Base-by-base conservation (phyloP, 768 basidiomycete species). In the Termitomyces sp. region DNA sequence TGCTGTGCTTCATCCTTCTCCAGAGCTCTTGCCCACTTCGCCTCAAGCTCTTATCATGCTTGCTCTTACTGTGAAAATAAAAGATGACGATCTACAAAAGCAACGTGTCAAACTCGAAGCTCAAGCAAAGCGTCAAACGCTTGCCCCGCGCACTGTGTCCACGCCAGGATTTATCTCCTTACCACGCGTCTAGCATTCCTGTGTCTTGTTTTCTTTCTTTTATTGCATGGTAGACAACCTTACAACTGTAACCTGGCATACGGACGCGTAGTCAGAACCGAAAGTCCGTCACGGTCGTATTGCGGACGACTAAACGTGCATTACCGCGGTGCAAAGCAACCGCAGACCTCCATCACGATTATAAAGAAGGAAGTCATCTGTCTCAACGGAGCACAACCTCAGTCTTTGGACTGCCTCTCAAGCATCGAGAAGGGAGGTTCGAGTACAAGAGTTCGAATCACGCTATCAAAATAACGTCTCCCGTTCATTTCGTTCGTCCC, bases 51-150 rank as follows among this genome's bases (percentile, higher is more conserved):
- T 92, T 59, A 69, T 92, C 32, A 70, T 81, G n/a, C 76, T 86
- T 8, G 80, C 81, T 0, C 72, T 80, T n/a, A 76, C 80, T 3
- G 73, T 88, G 60, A 90, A 87, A 67, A 69, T 92, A 58, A 92
- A 87, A 65, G 90, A 92, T 62, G 90, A 91, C 57, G 89, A 92
- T 57, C 60, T 92, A 16, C 80, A 83, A 27, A 92, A 90, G 65
- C 87, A 87, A 62, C 82, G 90, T 3, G 65, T 79, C 32, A 91
- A 91, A 66, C 82, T 91, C 75, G 86, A 88, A 62, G 82, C 82
- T n/a, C 84, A 86, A 59, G 76, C 84, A 32, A 89, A 87, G 64
- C 76, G 82, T 41, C 84, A 86, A 64, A 76, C 75, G 7, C 79
- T 79, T 60, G 61, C 59, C 5, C 74, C 73, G 2, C 72, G 73